Base-by-base conservation (phyloP, 2,329 filamentous ascomycete genomes). In the Stemphylium beticola region DNA sequence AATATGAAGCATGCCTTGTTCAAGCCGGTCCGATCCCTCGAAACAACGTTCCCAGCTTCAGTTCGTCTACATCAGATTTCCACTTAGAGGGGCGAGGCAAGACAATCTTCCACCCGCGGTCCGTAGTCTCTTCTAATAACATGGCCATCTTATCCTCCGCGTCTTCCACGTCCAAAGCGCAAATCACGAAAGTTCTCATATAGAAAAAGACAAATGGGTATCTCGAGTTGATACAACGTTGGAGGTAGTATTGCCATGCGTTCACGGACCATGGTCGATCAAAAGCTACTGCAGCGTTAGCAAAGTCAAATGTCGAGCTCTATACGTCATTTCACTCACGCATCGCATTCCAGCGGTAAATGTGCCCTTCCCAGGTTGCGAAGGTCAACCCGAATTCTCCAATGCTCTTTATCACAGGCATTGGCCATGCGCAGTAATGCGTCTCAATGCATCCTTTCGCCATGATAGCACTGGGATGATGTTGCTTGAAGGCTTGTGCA, bases 371-470 rank as follows among this genome's bases (percentile, higher is more conserved):
- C 54, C 63, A 67, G 0, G 68, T 72, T 0, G 57, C 65, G 33
- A 71, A 72, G 14, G 64, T 69, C 0, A 67, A 43, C 0, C 58
- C 62, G 1, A 12, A 65, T 1, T 61, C 65, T 0, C 68, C 68
- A 0, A 67, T 26, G 10, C 66, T 63, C 39, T 62, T 63, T 34
- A 72, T 61, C 0, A 56, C 46, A 0, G 69, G 69, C 66, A 72
- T 72, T 0, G 69, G 68, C 67, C 68, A 72, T 7, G 68, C 69
- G 20, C 68, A 70, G 40, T 72, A 72, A 22, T 71, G 68, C 0
- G 66, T 69, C 15, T 65, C 15, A 0, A 38, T 47, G 1, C 15
- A 38, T 8, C 34, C 44, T 3, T 47, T 47, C 22, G 68, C 65
- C 56, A 69, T 59, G 20, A 71, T 65, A 0, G 61, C 66, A 8